Evolutionary conservation across 257 asterid species (phyloP).

Genomic region (Lantana camara): DNA sequence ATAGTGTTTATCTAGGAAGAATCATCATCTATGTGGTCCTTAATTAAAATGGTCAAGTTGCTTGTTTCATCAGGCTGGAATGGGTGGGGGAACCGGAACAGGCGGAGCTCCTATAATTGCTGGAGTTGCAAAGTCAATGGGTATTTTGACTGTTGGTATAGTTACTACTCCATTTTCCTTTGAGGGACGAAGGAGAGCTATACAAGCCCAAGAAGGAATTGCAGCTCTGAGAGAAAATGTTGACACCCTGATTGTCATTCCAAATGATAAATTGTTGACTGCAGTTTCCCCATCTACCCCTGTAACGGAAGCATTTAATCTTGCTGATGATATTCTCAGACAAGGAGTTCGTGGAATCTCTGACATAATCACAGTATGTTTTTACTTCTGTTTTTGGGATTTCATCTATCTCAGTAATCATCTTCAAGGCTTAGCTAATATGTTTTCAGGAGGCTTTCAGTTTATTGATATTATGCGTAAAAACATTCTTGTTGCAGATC

Average conservation of each 20-base stretch:
- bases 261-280: conserved; percentile 91
- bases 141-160: conserved; percentile 96
- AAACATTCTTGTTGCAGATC: conserved; percentile 57
- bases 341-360: conserved; percentile 99
- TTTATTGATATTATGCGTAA: conserved; percentile 4
- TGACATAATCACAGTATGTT: conserved; percentile 88
- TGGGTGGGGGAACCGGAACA: conserved; percentile 99
- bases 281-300: conserved; percentile 99
- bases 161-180: conserved; percentile 98
- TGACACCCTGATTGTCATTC: conserved; percentile 93
- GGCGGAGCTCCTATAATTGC: conserved; percentile 99
- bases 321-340: conserved; percentile 98
- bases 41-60: conserved; percentile 3
- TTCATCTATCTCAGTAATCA: not conserved
- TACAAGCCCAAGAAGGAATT: conserved; percentile 99
- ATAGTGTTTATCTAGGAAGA: conserved; percentile 3
- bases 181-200: conserved; percentile 96
- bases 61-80: conserved; percentile 75
- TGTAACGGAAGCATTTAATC: conserved; percentile 97
- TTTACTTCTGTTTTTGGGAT: not conserved
- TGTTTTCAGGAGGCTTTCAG: not conserved
- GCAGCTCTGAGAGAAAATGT: conserved; percentile 97
- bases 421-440: not conserved
- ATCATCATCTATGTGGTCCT: not conserved
- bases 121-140: conserved; percentile 92